Evolutionary conservation across 1,284 basidiomycete genomes (phyloP).

Genomic region (Crocinoboletus sp.): DNA sequence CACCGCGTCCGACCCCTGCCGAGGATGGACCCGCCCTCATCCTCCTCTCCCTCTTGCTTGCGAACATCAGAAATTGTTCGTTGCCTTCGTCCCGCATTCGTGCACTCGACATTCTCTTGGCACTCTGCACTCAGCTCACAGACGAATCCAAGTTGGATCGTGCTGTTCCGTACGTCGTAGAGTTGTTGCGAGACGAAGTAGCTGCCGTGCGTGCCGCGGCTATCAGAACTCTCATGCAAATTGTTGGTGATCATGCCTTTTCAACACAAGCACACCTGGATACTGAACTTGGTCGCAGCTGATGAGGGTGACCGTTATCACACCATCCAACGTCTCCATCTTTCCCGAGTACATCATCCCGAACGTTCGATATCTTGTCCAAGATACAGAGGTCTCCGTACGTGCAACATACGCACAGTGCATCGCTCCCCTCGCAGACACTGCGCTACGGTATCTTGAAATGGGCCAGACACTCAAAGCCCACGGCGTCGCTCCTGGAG

Average conservation of each 20-base stretch:
- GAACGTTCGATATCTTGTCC: constrained; percentile 77
- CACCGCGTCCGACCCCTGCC: constrained; percentile 49
- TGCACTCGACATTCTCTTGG: constrained; percentile 85
- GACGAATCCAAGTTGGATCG: constrained; percentile 97
- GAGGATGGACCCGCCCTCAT: constrained; percentile 82
- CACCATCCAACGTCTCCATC: constrained; percentile 84
- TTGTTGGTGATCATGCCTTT: constrained; percentile 47
- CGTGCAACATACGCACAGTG: constrained; percentile 87
- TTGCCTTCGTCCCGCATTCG: constrained; percentile 85
- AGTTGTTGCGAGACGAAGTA: constrained; percentile 83
- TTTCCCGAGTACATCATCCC: constrained; percentile 97
- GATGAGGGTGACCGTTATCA: constrained; percentile 82
- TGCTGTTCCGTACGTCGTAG: constrained; percentile 89
- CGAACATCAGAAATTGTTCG: constrained; percentile 87
- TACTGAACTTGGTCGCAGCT: constrained; percentile 45
- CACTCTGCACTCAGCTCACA: constrained; percentile 77
- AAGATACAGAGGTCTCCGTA: constrained; percentile 86
- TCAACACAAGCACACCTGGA: neutral
- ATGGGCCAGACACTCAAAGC: constrained; percentile 89
- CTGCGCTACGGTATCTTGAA: constrained; percentile 82
- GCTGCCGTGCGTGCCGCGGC: constrained; percentile 78
- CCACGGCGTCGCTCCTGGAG: constrained; percentile 55
- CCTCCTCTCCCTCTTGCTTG: constrained; percentile 80
- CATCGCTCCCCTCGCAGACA: constrained; percentile 81
- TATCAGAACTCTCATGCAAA: constrained; percentile 78